Conservation (phyloP, 2,329 filamentous ascomycete species). For the Bretziella fagacearum region DNA sequence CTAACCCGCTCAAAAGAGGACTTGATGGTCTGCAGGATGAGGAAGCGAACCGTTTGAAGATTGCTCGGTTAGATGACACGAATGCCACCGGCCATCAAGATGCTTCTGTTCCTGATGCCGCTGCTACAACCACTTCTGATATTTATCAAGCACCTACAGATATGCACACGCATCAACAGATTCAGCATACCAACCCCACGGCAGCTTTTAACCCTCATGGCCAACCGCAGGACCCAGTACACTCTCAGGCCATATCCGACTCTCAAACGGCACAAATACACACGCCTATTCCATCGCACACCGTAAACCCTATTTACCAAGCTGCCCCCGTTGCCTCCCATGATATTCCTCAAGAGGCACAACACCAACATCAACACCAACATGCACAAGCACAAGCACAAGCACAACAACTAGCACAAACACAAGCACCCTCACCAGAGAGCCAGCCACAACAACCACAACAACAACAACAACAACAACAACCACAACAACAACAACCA, state of each 20-base stretch:
- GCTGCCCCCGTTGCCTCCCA: background rate
- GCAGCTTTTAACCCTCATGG: slow-evolving; percentile 4
- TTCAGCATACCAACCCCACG: slow-evolving; percentile 7
- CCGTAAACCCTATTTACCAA: background rate
- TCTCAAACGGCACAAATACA: background rate
- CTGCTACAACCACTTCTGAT: background rate
- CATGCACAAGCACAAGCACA: background rate
- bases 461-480: background rate
- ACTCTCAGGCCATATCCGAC: background rate
- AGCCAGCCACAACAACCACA: background rate
- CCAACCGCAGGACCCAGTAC: background rate
- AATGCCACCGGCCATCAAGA: too few relatives aligned
- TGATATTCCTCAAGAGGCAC: slow-evolving; percentile 5
- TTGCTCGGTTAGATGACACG: slow-evolving; percentile 13
- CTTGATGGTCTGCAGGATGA: slow-evolving; percentile 20
- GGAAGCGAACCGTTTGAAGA: slow-evolving; percentile 7
- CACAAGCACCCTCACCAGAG: too few relatives aligned
- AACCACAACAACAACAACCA: too few relatives aligned
- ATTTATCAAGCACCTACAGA: background rate
- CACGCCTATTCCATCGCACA: slow-evolving; percentile 9
- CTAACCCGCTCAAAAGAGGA: slow-evolving; percentile 27
- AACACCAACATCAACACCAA: slow-evolving; percentile 4
- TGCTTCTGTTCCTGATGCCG: background rate
- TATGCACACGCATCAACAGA: slow-evolving; percentile 10
- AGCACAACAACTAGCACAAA: background rate